Evolutionary conservation across 2,329 filamentous ascomycete species (phyloP).

Genomic region (Massarina eburnea): DNA sequence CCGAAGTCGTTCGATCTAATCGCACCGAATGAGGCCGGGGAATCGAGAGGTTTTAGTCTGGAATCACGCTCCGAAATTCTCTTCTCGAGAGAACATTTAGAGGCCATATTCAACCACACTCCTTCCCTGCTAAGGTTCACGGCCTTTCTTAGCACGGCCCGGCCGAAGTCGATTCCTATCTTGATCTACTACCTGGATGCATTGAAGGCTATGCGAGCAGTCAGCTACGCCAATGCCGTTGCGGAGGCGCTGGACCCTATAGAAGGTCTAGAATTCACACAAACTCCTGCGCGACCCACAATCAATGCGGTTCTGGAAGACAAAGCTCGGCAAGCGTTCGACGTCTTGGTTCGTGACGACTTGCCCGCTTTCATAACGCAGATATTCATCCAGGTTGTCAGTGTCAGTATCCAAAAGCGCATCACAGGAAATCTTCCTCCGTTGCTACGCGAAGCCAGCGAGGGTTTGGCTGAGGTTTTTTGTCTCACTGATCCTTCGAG

Average conservation of each 20-base stretch:
- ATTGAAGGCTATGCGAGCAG: conserved; percentile 69
- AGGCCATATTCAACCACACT: conserved; percentile 66
- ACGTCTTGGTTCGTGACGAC: conserved; percentile 65
- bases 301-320: conserved; percentile 62
- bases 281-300: conserved; percentile 54
- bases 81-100: conserved; percentile 66
- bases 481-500: conserved; percentile 74
- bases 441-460: conserved; percentile 67
- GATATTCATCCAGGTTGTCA: conserved; percentile 69
- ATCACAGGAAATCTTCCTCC: conserved; percentile 68
- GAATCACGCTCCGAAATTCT: conserved; percentile 67
- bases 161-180: conserved; percentile 65
- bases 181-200: conserved; percentile 73
- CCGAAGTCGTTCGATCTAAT: conserved; percentile 58
- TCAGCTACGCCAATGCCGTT: conserved; percentile 71
- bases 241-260: conserved; percentile 62
- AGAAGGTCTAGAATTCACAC: conserved; percentile 58
- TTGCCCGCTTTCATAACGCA: conserved; percentile 72
- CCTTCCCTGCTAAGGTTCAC: conserved; percentile 66
- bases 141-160: conserved; percentile 62
- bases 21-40: conserved; percentile 39
- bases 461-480: conserved; percentile 75
- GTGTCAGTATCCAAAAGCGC: conserved; percentile 65
- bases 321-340: conserved; percentile 66
- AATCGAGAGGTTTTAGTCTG: conserved; percentile 52